Base-by-base conservation (phyloP, 2,329 filamentous ascomycete genomes). In the Botryotinia narcissicola region DNA sequence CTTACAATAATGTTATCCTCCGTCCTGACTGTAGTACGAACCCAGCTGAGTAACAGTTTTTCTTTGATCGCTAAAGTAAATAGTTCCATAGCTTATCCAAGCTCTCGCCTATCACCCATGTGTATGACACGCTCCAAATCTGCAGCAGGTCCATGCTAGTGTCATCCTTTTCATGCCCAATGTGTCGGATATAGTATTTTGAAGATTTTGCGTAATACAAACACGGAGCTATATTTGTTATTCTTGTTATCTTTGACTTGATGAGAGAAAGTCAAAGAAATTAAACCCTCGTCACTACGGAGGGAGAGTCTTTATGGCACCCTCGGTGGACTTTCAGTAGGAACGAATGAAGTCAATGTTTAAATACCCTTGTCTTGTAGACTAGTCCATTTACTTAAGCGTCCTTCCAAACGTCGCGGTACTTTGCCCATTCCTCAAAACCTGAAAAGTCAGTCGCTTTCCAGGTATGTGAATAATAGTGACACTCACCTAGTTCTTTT, bases 351-450 rank as follows among this genome's bases (percentile, higher is more conserved):
- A 42, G 40, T 67, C 35, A 72, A 42, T 29, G 51, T n/a, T 57
- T 32, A 46, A 29, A 62, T 37, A 29, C 16, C 59, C 37, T 29
- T 64, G 46, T 14, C 59, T 35, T 67, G 61, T 68, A 61, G 44
- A 35, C 60, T 12, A 40, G 18, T 18, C 37, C n/a, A 42, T 66
- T 59, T 59, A 46, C 46, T 72, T 72, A 78, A 22, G 69, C 68
- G 66, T 84, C 81, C 73, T 83, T 84, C 87, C 87, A 90, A 29
- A 87, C 81, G 72, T 89, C 87, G 79, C 81, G 84, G 78, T 90
- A 90, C 76, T 81, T 83, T 64, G 88, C 87, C 88, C 88, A 90
- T 80, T 86, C 87, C 74, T 83, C 83, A 76, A 89, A 90, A 20
- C 88, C 88, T 90, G 12, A 18, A 66, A 29, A 6, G 37, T 70